Conservation (phyloP, 192 early-diverging fungal genomes). For the Umbelopsis vinacea region DNA sequence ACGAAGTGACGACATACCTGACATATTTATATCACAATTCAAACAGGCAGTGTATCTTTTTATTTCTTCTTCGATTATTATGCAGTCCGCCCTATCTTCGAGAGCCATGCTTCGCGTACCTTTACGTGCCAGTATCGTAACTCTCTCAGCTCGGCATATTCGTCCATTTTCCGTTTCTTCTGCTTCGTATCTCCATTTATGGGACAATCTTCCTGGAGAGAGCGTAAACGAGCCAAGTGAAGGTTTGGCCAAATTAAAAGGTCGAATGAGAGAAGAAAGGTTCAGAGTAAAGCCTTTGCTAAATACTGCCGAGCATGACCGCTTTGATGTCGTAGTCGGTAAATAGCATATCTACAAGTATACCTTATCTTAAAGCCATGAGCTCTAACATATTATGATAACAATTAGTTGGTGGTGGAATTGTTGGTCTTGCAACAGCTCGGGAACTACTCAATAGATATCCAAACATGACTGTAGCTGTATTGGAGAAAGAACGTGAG, state of each 20-base stretch:
- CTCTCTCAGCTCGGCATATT: neutral
- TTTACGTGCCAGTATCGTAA: neutral
- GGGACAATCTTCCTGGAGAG: constrained; percentile 33
- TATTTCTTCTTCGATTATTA: neutral
- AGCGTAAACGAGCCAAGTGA: constrained; percentile 7
- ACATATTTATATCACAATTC: too few species aligned
- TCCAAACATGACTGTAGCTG: constrained; percentile 31
- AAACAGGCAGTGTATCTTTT: neutral
- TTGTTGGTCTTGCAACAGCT: constrained; percentile 43
- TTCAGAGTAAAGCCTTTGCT: constrained; percentile 21
- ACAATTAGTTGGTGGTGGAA: constrained; percentile 41
- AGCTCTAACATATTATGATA: neutral
- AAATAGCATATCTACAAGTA: neutral
- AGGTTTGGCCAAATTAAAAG: constrained; percentile 32
- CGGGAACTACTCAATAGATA: constrained; percentile 35
- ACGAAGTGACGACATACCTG: neutral
- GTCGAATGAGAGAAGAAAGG: constrained; percentile 27
- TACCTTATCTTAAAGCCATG: neutral
- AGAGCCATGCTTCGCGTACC: neutral
- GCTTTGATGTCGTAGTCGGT: constrained; percentile 41
- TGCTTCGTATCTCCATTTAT: constrained; percentile 9
- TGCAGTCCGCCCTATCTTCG: constrained; percentile 4
- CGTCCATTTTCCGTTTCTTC: neutral
- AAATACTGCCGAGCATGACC: constrained; percentile 26
- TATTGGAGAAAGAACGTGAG: constrained; percentile 41